Percentiles rank a stretch among this genome's conserved stretches.
Evolutionary conservation across 2,329 filamentous ascomycete species (phyloP).

Genomic region (Penicillium sp.): DNA sequence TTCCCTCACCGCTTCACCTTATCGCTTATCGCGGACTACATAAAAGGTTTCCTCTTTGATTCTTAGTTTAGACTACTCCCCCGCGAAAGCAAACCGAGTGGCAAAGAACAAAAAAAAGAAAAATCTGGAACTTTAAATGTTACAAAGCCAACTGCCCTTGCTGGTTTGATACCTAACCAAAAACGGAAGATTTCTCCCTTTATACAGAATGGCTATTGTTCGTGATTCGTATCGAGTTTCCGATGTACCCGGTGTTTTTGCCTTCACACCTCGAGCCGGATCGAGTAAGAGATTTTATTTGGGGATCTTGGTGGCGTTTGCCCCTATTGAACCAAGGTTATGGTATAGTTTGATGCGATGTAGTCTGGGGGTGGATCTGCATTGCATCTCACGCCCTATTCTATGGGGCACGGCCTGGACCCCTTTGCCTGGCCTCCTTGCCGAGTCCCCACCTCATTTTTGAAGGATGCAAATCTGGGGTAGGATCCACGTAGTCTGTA

Average conservation of each 20-base stretch:
- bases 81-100: constrained; percentile 21
- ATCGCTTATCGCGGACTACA: constrained; percentile 17
- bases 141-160: background rate
- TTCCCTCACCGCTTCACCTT: constrained; percentile 9
- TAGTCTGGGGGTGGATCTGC: constrained; percentile 8
- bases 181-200: background rate
- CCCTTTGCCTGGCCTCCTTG: background rate
- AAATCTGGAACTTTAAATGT: background rate
- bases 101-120: constrained; percentile 4
- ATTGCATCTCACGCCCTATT: constrained; percentile 7
- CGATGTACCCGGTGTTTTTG: constrained; percentile 4
- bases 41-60: constrained; percentile 1
- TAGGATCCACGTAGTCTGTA: constrained; percentile 6
- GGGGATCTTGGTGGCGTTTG: constrained; percentile 1
- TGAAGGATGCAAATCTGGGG: constrained; percentile 8
- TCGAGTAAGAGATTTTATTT: background rate
- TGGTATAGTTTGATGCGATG: background rate
- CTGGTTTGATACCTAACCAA: background rate
- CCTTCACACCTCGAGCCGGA: background rate
- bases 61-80: constrained; percentile 18
- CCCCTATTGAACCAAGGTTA: background rate
- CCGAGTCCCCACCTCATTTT: background rate
- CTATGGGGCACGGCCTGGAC: constrained; percentile 8
- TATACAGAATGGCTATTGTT: background rate
- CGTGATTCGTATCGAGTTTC: background rate